Conservation (phyloP, 1,139 yeast species). For the Hanseniaspora sp. region DNA sequence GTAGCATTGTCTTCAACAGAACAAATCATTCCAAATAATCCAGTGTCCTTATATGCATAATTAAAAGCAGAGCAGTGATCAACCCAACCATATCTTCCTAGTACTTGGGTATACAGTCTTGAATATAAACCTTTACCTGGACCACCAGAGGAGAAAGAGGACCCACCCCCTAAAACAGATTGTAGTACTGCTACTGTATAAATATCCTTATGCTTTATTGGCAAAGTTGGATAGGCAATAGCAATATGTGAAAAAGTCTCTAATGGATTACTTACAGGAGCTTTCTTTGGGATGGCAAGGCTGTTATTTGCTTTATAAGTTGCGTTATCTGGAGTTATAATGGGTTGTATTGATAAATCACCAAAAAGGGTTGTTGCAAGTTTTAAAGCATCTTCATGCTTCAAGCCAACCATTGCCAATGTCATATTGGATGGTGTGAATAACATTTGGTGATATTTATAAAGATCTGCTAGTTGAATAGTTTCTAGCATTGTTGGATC, state of each 20-base stretch:
- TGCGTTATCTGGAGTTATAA: slow-evolving; percentile 19
- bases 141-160: slow-evolving; percentile 96
- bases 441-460: slow-evolving; percentile 48
- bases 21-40: slow-evolving; percentile 79
- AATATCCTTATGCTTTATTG: slow-evolving; percentile 74
- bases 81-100: slow-evolving; percentile 82
- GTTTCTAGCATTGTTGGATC: slow-evolving; percentile 23
- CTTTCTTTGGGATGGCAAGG: slow-evolving; percentile 33
- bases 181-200: slow-evolving; percentile 87
- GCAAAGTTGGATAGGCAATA: slow-evolving; percentile 78
- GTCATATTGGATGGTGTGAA: slow-evolving; percentile 77
- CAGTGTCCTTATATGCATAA: slow-evolving; percentile 83
- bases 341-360: slow-evolving; percentile 38
- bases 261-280: slow-evolving; percentile 58
- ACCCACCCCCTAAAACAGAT: slow-evolving; percentile 92
- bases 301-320: slow-evolving; percentile 29
- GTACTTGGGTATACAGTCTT: slow-evolving; percentile 77
- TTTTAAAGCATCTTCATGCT: slow-evolving; percentile 56
- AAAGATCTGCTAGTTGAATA: slow-evolving; percentile 39
- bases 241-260: slow-evolving; percentile 82
- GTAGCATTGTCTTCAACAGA: slow-evolving; percentile 83
- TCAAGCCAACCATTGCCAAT: slow-evolving; percentile 79
- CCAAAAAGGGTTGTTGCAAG: slow-evolving; percentile 57
- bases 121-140: slow-evolving; percentile 99
- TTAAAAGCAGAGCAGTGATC: slow-evolving; percentile 84